Evolutionary conservation across 108 stramenopile species (phyloP).

Genomic region (Pseudonitzschia multistriata): DNA sequence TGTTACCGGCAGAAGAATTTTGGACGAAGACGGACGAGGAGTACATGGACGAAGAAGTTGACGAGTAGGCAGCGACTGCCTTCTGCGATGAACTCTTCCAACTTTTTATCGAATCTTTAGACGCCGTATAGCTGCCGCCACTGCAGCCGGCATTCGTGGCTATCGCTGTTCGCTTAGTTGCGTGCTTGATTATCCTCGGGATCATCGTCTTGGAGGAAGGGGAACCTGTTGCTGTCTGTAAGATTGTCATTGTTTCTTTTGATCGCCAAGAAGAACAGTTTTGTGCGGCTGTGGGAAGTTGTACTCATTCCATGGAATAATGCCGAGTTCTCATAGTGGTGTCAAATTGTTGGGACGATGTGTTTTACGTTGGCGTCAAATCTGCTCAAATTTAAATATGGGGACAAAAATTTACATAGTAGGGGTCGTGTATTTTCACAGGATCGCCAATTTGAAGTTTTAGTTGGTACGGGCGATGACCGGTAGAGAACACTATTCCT

Average conservation of each 20-base stretch:
- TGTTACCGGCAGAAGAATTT: background rate
- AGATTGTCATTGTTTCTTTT: background rate
- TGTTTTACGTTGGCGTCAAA: no score
- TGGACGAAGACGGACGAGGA: background rate
- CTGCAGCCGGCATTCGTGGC: background rate
- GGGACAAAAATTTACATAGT: background rate
- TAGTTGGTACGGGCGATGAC: background rate
- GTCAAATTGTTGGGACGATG: background rate
- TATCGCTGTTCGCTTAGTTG: background rate
- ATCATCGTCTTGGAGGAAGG: background rate
- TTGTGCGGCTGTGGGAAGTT: no score
- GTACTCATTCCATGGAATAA: background rate
- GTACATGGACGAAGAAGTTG: background rate
- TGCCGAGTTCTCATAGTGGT: background rate
- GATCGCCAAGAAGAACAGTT: background rate
- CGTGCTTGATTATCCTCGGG: background rate
- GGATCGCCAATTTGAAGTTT: background rate
- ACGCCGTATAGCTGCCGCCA: background rate
- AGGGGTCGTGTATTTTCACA: background rate
- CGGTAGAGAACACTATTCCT: background rate
- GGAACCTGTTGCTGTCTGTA: background rate
- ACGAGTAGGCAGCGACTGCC: background rate
- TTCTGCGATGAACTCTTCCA: background rate
- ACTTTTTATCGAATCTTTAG: background rate
- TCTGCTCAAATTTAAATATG: background rate